A percentile compares a stretch with the other conserved stretches of the same genome.
phyloP scores from a whole-genome alignment of 805 yeast species.

The Wickerhamomyces alni region DNA sequence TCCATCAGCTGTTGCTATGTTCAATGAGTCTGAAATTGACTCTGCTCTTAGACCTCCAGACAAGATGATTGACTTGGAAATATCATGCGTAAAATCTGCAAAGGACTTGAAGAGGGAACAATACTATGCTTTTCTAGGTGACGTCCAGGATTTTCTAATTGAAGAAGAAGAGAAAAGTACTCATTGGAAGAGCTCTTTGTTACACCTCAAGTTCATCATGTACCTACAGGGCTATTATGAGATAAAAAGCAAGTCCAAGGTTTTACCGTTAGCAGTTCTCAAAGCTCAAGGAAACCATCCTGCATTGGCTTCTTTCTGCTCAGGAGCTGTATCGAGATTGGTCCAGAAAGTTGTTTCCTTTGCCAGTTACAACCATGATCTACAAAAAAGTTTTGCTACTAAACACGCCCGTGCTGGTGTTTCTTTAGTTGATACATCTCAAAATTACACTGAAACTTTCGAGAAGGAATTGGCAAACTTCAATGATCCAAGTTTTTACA shows the following conservation, averaged over 20 bases:
- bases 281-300: conserved; percentile 65
- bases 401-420: conserved; percentile 29
- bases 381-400: conserved; percentile 37
- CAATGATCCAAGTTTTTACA: conserved; percentile 41
- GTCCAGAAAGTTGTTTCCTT: conserved; percentile 39
- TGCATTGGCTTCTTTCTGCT: conserved; percentile 48
- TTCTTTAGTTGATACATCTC: conserved; percentile 33
- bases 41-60: conserved; percentile 59
- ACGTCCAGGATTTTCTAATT: conserved; percentile 35
- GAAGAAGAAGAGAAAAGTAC: conserved; percentile 20
- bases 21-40: conserved; percentile 33
- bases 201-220: conserved; percentile 44
- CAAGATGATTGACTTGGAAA: conserved; percentile 46
- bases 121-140: conserved; percentile 34
- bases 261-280: conserved; percentile 38
- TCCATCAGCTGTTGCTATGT: conserved; percentile 48
- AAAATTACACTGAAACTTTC: conserved; percentile 36
- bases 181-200: conserved; percentile 54
- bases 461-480: conserved; percentile 44
- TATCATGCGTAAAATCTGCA: conserved; percentile 54
- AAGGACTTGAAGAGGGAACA: conserved; percentile 49
- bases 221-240: conserved; percentile 51
- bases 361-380: conserved; percentile 42
- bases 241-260: conserved; percentile 33
- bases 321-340: conserved; percentile 53